Percentiles rank a stretch among this genome's conserved stretches.
Evolutionary conservation across 2,329 filamentous ascomycete species (phyloP).

Genomic region (Calycina herbarum): DNA sequence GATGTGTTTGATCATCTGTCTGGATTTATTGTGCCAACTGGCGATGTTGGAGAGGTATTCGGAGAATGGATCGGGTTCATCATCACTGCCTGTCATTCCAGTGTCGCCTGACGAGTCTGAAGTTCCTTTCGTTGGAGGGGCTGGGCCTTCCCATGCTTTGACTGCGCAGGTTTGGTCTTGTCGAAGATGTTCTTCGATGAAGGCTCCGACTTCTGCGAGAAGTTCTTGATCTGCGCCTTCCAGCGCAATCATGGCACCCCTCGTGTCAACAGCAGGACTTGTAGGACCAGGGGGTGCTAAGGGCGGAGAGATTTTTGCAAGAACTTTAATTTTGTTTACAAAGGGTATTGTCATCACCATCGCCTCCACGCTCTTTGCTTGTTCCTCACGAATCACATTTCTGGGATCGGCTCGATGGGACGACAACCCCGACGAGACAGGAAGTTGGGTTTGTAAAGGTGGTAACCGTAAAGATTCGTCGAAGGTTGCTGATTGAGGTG

Average conservation of each 20-base stretch:
- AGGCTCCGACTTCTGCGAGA: slow-evolving; percentile 57
- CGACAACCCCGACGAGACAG: slow-evolving; percentile 38
- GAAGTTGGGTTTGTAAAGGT: slow-evolving; percentile 36
- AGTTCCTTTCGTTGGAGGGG: background rate
- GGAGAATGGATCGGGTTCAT: slow-evolving; percentile 44
- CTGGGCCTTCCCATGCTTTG: slow-evolving; percentile 29
- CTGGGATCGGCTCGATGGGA: slow-evolving; percentile 40
- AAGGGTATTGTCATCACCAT: slow-evolving; percentile 76
- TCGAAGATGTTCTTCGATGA: slow-evolving; percentile 48
- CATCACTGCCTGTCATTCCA: slow-evolving; percentile 22
- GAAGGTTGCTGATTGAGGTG: slow-evolving; percentile 28
- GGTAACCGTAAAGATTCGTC: slow-evolving; percentile 39
- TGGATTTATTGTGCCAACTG: slow-evolving; percentile 74
- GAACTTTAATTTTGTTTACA: slow-evolving; percentile 72
- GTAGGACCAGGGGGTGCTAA: slow-evolving; percentile 45
- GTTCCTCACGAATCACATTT: slow-evolving; percentile 38
- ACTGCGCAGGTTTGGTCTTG: slow-evolving; percentile 33
- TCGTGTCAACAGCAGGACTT: slow-evolving; percentile 44
- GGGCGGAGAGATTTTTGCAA: slow-evolving; percentile 74
- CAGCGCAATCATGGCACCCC: slow-evolving; percentile 81
- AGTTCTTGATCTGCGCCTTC: slow-evolving; percentile 67
- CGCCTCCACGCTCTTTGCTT: slow-evolving; percentile 56
- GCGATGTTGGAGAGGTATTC: slow-evolving; percentile 68
- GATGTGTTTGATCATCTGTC: slow-evolving; percentile 64
- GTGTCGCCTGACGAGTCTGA: slow-evolving; percentile 14